Conservation (phyloP, 768 basidiomycete species). For the Termitomyces sp. region DNA sequence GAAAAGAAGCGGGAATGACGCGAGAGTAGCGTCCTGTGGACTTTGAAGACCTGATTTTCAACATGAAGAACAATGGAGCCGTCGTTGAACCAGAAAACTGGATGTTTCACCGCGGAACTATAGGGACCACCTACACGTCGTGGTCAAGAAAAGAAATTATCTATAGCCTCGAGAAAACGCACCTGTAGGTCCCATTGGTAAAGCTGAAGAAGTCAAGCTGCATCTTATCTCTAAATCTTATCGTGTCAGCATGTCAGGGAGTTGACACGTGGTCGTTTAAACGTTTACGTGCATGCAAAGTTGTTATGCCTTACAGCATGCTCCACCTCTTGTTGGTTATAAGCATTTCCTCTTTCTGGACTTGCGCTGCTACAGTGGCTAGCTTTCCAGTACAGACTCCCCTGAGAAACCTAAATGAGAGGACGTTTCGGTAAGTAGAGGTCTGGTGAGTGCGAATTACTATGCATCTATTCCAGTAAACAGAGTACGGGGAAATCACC, state of each 20-base stretch:
- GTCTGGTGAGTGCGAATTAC: no score
- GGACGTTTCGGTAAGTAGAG: no score
- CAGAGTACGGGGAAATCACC: no score
- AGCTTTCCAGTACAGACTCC: no score
- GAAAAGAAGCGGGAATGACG: conserved; percentile 42
- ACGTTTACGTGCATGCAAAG: no score
- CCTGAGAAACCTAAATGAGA: no score
- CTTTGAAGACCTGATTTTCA: conserved; percentile 42
- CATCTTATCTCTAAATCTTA: not conserved
- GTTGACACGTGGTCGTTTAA: not conserved
- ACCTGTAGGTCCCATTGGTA: not conserved
- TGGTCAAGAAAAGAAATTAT: not conserved
- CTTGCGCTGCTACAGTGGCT: no score
- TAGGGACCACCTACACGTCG: not conserved
- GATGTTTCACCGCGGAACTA: conserved; percentile 23
- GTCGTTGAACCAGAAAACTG: conserved; percentile 62
- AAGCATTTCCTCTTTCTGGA: no score
- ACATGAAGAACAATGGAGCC: conserved; percentile 50
- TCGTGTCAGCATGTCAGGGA: not conserved
- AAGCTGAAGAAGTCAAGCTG: not conserved
- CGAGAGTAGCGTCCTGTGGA: conserved; percentile 47
- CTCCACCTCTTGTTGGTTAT: no score
- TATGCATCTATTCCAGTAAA: no score
- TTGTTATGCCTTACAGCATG: no score
- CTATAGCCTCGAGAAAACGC: not conserved